Percentiles rank a stretch among this genome's conserved stretches.
Evolutionary conservation across 257 asterid genomes (phyloP).

Genomic region (Leptodermis oblonga): DNA sequence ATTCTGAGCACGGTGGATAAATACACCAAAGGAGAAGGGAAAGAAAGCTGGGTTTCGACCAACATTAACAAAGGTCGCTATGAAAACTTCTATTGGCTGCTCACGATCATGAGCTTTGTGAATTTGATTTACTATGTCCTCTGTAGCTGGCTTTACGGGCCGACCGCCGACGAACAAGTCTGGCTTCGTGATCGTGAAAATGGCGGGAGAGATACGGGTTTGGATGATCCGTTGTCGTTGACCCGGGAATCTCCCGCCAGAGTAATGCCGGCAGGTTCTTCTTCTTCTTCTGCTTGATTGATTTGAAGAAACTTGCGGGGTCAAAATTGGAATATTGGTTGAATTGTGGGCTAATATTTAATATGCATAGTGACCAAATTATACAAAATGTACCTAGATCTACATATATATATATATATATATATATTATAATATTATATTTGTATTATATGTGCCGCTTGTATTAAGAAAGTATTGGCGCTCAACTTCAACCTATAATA

Average conservation of each 20-base stretch:
- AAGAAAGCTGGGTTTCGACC: constrained; percentile 58
- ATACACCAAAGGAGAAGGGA: constrained; percentile 32
- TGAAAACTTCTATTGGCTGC: constrained; percentile 56
- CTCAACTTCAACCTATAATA: no score
- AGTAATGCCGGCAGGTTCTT: not conserved
- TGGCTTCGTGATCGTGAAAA: constrained; percentile 9
- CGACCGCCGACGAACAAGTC: constrained; percentile 23
- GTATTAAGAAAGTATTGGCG: no score
- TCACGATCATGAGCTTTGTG: constrained; percentile 35
- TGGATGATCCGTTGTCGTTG: constrained; percentile 15
- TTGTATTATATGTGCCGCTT: no score
- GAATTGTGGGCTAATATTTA: no score
- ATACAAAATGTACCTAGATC: no score
- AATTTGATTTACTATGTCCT: constrained; percentile 41
- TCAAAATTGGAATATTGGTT: no score
- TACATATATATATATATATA: no score
- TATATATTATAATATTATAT: no score
- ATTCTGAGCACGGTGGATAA: constrained; percentile 42
- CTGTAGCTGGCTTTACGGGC: constrained; percentile 58
- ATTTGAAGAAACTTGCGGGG: no score
- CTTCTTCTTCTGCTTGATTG: constrained; percentile 2
- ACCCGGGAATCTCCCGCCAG: constrained; percentile 13
- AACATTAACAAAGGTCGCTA: constrained; percentile 55
- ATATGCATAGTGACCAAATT: no score
- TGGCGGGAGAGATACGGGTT: constrained; percentile 13